A percentile compares a stretch with the other conserved stretches of the same genome.
Conservation (phyloP, 2,329 filamentous ascomycete genomes). For the Lecanicillium sp. region DNA sequence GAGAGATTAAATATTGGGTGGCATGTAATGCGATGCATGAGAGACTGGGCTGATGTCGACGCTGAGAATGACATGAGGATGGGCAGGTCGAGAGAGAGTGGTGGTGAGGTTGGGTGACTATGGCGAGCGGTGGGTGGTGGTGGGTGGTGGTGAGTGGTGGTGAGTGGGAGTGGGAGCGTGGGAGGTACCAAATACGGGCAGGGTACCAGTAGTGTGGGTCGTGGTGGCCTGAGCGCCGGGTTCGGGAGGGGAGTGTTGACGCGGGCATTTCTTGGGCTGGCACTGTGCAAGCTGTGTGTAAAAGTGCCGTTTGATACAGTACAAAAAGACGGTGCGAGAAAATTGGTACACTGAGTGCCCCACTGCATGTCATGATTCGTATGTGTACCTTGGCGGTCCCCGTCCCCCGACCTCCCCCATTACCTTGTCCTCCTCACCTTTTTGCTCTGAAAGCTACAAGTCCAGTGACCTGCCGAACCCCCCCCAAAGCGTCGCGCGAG, state of each 20-base stretch:
- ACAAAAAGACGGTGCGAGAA: too few relatives aligned
- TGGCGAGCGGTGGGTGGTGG: background rate
- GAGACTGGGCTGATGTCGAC: background rate
- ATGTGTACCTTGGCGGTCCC: slow-evolving; percentile 9
- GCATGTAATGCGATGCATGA: background rate
- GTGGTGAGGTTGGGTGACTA: background rate
- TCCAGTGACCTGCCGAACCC: slow-evolving; percentile 17
- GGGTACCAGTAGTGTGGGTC: background rate
- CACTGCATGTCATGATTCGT: too few relatives aligned
- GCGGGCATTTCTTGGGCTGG: background rate
- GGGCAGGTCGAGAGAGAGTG: background rate
- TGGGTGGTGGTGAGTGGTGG: background rate
- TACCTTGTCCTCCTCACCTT: slow-evolving; percentile 16
- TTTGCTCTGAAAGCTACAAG: too few relatives aligned
- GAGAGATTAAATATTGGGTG: background rate
- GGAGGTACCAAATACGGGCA: slow-evolving; percentile 9
- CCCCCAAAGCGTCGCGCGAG: slow-evolving; percentile 27
- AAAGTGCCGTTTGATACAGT: too few relatives aligned
- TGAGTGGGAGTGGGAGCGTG: background rate
- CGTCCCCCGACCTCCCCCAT: background rate
- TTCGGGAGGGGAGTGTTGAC: background rate
- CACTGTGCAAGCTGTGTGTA: too few relatives aligned
- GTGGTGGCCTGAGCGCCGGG: slow-evolving; percentile 1
- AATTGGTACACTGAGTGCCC: too few relatives aligned
- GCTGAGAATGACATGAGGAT: background rate